A percentile compares a stretch with the other conserved stretches of the same genome.
These are phyloP conservation scores for Dunaliella sp. DNA, from an alignment of 139 green algal genomes.

Conservation along the genomic window DNA sequence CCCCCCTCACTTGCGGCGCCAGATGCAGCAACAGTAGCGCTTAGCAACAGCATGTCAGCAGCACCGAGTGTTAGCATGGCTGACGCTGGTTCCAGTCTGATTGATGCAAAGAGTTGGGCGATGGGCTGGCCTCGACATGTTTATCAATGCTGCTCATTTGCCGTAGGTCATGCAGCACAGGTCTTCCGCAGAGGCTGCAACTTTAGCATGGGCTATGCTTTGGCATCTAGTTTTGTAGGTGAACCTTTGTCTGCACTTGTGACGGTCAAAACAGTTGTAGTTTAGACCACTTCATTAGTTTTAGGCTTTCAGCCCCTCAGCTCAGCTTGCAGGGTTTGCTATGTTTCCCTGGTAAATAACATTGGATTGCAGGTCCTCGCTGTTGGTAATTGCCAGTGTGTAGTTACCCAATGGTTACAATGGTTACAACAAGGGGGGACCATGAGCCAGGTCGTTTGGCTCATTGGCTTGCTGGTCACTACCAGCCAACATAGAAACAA, in stretches of 20 bases:
- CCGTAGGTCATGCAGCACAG: not conserved
- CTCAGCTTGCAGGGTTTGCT: too few species aligned
- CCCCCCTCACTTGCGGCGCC: slow-evolving; percentile 20
- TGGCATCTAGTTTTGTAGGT: not conserved
- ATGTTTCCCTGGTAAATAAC: not conserved
- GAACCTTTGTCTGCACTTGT: not conserved
- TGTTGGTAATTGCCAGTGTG: not conserved
- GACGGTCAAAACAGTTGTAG: not conserved
- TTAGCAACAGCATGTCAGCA: not conserved
- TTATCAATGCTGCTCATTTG: too few species aligned
- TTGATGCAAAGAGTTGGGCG: too few species aligned
- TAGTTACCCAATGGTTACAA: not conserved
- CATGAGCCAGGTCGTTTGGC: too few species aligned
- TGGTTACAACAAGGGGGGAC: too few species aligned
- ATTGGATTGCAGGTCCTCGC: not conserved
- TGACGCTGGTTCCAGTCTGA: too few species aligned
- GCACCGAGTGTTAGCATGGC: not conserved
- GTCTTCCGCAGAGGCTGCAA: not conserved
- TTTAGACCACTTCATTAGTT: not conserved
- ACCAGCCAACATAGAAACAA: not conserved
- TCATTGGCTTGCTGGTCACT: too few species aligned
- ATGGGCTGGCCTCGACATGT: too few species aligned
- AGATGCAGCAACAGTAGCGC: not conserved
- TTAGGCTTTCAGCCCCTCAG: not conserved
- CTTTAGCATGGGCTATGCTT: not conserved